Base-by-base conservation (phyloP, 352 stramenopile species). In the Phytophthora nicotianae region DNA sequence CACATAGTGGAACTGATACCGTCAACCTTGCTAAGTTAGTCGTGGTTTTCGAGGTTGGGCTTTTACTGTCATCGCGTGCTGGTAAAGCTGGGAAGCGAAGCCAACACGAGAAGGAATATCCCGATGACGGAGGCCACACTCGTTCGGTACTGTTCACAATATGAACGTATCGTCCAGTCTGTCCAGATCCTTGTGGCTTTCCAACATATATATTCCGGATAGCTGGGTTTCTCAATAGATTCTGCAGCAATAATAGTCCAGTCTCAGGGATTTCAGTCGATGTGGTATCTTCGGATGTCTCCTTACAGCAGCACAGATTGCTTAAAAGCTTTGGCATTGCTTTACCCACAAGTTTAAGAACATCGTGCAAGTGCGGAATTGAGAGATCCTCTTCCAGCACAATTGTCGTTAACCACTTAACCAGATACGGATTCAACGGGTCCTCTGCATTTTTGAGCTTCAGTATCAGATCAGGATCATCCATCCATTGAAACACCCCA, bases 101-200 rank as follows among this genome's bases (percentile, higher is more conserved):
- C 86, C 86, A 95, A 33, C 80, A 92, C 2, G 80, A 80, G 65
- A 93, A 90, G 0, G 81, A 90, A 46, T 93, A 95, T 10, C 83
- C 86, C 27, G 78, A 88, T 29, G 77, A 67, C 16, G 86, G 79
- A 23, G 86, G 86, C 86, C 86, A 95, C 9, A 76, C 32, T 26
- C 77, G 77, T 58, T 91, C 83, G 8, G 48, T 49, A 48, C 60
- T 79, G 40, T 88, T 89, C 13, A 88, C 74, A 50, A 91, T 65
- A 37, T 91, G 81, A 17, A 90, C 66, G 29, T 91, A 91, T 26
- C 76, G 70, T 10, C 79, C 83, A 27, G 75, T 79, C 67, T 86
- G 81, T 16, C 59, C 70, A 6, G 66, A 61, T 42, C 69, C 67
- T 24, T 85, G 74, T 20, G 81, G 76, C 11, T 83, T 88, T 1